Percentiles rank a stretch among this genome's conserved stretches.
phyloP scores from a whole-genome alignment of 805 yeast species.

The Yarrowia phangngaensis region DNA sequence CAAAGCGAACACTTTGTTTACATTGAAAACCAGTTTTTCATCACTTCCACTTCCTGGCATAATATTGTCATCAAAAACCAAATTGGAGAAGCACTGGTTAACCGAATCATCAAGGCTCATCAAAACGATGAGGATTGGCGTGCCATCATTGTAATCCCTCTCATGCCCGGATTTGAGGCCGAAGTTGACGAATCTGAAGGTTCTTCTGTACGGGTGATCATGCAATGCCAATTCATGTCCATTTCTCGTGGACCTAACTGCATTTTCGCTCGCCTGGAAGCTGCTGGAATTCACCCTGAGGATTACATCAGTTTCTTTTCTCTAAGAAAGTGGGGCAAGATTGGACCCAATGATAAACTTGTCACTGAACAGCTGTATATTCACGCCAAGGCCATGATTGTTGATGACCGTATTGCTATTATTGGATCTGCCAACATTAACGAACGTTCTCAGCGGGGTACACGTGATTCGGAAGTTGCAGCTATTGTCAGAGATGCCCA shows the following conservation, averaged over 20 bases:
- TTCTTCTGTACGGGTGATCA: conserved; percentile 88
- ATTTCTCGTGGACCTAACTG: conserved; percentile 87
- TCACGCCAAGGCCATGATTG: conserved; percentile 88
- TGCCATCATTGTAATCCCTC: conserved; percentile 85
- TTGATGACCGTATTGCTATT: conserved; percentile 87
- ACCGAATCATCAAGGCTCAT: conserved; percentile 85
- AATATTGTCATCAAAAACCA: conserved; percentile 78
- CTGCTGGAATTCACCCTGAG: conserved; percentile 78
- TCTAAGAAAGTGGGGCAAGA: conserved; percentile 89
- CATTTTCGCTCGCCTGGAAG: conserved; percentile 74
- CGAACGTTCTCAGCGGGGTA: conserved; percentile 93
- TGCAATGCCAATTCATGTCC: conserved; percentile 93
- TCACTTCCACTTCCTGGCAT: conserved; percentile 75
- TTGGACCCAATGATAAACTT: conserved; percentile 68
- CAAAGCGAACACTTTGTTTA: conserved; percentile 89
- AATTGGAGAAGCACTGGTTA: conserved; percentile 97
- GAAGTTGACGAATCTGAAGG: conserved; percentile 93
- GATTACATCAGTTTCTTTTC: conserved; percentile 90
- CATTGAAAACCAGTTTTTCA: conserved; percentile 92
- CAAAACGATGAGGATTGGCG: conserved; percentile 75
- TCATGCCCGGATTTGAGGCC: conserved; percentile 92
- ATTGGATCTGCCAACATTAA: conserved; percentile 97
- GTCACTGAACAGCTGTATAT: conserved; percentile 90
- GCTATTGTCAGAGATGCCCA: conserved; percentile 81
- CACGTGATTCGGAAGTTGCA: conserved; percentile 91